phyloP scores from a whole-genome alignment of 371 early-diverging fungal species.

The Nematocida homosporus region DNA sequence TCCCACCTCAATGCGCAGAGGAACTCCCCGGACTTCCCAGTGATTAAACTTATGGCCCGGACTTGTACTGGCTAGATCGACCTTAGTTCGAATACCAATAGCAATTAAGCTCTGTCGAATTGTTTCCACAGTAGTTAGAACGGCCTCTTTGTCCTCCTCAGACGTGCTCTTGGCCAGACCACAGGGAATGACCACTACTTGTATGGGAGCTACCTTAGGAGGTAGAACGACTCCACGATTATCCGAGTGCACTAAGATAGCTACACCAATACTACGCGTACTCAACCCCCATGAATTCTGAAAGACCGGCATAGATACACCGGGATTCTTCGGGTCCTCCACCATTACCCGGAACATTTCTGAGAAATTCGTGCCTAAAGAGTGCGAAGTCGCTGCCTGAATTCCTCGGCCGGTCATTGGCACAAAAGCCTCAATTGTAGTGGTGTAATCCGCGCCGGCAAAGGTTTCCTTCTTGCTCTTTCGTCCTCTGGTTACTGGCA shows the following conservation, averaged over 20 bases:
- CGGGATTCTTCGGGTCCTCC: conserved; percentile 69
- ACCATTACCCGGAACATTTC: conserved; percentile 91
- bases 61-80: conserved; percentile 82
- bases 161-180: conserved; percentile 80
- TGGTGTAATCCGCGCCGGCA: conserved; percentile 95
- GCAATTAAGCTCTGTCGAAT: conserved; percentile 71
- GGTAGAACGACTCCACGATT: conserved; percentile 95
- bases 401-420: conserved; percentile 95
- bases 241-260: conserved; percentile 96
- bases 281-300: conserved; percentile 99
- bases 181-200: conserved; percentile 88
- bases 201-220: conserved; percentile 83
- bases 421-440: conserved; percentile 94
- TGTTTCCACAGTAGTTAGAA: conserved; percentile 68
- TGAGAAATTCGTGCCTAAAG: conserved; percentile 95
- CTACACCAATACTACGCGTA: conserved; percentile 96
- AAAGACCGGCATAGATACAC: conserved; percentile 74
- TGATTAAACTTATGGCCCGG: conserved; percentile 98
- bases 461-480: conserved; percentile 99
- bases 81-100: conserved; percentile 78
- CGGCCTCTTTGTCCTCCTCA: conserved; percentile 71
- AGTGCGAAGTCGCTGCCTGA: conserved; percentile 98
- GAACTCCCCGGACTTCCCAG: conserved; percentile 97
- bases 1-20: conserved; percentile 92
- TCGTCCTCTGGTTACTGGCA: conserved; percentile 92